phyloP scores from a whole-genome alignment of 495 filamentous ascomycete species.

The Cladorrhinum samala region DNA sequence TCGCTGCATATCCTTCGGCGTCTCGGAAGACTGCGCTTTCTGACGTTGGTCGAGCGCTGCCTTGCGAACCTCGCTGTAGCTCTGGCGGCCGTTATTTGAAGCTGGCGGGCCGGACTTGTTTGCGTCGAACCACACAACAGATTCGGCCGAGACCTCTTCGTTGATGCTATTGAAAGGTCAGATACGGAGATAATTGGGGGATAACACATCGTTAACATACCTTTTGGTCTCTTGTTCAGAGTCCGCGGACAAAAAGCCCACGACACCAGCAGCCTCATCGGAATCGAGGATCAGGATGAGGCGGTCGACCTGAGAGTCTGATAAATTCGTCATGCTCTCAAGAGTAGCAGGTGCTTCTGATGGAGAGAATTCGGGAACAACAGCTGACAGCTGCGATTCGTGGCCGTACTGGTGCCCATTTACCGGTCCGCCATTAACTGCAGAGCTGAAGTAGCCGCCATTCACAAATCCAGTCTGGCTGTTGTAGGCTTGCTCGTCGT shows the following conservation, averaged over 20 bases:
- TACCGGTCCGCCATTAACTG: conserved; percentile 37
- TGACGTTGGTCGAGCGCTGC: conserved; percentile 54
- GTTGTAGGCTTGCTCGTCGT: conserved; percentile 22
- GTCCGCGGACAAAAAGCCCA: conserved; percentile 12
- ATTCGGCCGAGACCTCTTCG: neutral
- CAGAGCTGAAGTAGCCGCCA: conserved; percentile 27
- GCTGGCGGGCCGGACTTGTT: conserved; percentile 3
- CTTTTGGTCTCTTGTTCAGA: conserved; percentile 4
- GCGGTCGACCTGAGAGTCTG: conserved; percentile 50
- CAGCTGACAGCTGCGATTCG: conserved; percentile 61
- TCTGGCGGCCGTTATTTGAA: conserved; percentile 43
- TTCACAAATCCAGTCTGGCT: conserved; percentile 26
- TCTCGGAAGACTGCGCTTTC: conserved; percentile 41
- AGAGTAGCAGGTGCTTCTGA: conserved; percentile 39
- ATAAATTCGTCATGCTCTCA: conserved; percentile 42
- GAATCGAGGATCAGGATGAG: conserved; percentile 19
- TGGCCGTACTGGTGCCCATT: conserved; percentile 37
- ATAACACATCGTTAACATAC: neutral
- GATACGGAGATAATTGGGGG: neutral
- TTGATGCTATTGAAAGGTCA: neutral
- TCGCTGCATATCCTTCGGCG: conserved; percentile 50
- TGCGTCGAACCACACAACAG: conserved; percentile 13
- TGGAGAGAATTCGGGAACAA: conserved; percentile 72
- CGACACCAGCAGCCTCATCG: conserved; percentile 15
- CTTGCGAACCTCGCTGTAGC: conserved; percentile 49